Evolutionary conservation across 768 basidiomycete species (phyloP), one percentile per base, ranked within the genome.

Genomic region (Lactarius sanguifluus): DNA sequence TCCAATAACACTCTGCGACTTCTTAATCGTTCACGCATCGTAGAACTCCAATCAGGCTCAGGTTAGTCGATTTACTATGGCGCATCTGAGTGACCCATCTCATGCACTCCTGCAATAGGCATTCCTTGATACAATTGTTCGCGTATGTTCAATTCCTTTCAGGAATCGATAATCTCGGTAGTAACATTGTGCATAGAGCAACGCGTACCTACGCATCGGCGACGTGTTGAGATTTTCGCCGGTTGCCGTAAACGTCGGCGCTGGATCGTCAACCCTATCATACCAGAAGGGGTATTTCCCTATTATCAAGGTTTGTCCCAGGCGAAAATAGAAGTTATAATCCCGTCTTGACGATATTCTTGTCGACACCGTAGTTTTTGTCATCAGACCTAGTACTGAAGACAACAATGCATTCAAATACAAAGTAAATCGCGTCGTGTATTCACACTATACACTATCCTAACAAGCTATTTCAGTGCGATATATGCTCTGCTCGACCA

Each of bases 201-300:
- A 77, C 36, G 76, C 71, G 0, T 64, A 77, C 20, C 20, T 72
- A 4, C 70, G 76, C 5, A 69, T 79, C 9, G 71, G 73, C n/a
- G 75, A 77, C n/a, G 74, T 77, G 50, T 54, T 79, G 28, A 54
- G 69, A 8, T 76, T 65, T 41, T n/a, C 58, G 3, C 61, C 70
- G 1, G 74, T 77, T 13, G 57, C 68, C 34, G 61, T 65, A 36
- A 50, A 61, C 28, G 70, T 68, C 2, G 75, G 70, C 16, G 36
- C 54, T 4, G 45, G 41, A 1, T 45, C 52, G 0, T 57, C 41
- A 15, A 59, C 54, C 0, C 66, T 79, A 28, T 76, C 78, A 8
- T 79, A 76, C 61, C 75, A 78, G 67, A 64, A 70, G 15, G 77
- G 72, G 1, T 77, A 76, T 65, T 71, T 79, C 50, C 73, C 72